Evolutionary conservation across 2,329 filamentous ascomycete species (phyloP).

Genomic region (Calycina marina): DNA sequence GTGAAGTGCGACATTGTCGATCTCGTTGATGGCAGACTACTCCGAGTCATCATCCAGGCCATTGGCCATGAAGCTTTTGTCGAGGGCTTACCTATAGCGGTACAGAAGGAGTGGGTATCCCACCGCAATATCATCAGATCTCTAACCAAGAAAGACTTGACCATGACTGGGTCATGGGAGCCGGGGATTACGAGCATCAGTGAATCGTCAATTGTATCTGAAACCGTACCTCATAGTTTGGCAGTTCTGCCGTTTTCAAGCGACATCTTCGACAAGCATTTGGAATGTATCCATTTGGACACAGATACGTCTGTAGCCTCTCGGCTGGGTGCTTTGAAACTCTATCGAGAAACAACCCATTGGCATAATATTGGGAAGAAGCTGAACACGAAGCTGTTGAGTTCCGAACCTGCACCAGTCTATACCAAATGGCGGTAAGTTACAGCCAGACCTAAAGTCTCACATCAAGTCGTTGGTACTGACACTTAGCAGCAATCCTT

Average conservation of each 20-base stretch:
- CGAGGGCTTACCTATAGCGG: slow-evolving; percentile 7
- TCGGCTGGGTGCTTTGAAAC: slow-evolving; percentile 17
- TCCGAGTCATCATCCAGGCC: slow-evolving; percentile 18
- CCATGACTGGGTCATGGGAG: slow-evolving; percentile 16
- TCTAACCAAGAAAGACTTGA: slow-evolving; percentile 20
- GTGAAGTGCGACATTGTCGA: slow-evolving; percentile 34
- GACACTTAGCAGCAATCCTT: slow-evolving; percentile 15
- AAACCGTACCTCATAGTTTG: slow-evolving; percentile 7
- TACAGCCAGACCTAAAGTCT: not conserved
- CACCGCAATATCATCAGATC: slow-evolving; percentile 19
- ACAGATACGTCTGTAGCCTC: slow-evolving; percentile 18
- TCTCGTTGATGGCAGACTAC: slow-evolving; percentile 38
- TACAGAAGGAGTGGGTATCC: slow-evolving; percentile 15
- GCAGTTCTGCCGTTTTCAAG: slow-evolving; percentile 33
- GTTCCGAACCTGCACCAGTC: slow-evolving; percentile 27
- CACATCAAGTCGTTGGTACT: not conserved
- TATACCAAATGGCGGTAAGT: slow-evolving; percentile 22
- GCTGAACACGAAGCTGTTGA: slow-evolving; percentile 30
- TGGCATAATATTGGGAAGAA: slow-evolving; percentile 47
- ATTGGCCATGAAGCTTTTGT: slow-evolving; percentile 13
- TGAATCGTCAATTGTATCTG: slow-evolving; percentile 6
- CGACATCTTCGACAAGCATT: slow-evolving; percentile 29
- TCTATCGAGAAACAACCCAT: slow-evolving; percentile 37
- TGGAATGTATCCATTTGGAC: slow-evolving; percentile 28
- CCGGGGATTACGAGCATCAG: slow-evolving; percentile 8